These are phyloP conservation scores for Hanseniaspora singularis DNA, from an alignment of 805 yeast species.

Conservation along the genomic window DNA sequence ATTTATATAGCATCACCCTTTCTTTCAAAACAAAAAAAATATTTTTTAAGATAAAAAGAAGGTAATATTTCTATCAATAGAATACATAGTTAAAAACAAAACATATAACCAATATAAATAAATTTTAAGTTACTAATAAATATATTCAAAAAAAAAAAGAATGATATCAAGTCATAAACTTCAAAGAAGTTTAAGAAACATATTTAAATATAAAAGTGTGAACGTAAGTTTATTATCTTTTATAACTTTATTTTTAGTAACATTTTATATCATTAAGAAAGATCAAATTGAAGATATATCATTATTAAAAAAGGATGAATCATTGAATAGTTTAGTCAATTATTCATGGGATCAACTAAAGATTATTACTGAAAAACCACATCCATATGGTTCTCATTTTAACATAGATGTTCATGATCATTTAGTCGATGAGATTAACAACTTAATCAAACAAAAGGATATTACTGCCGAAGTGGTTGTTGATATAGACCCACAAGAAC, in stretches of 20 bases:
- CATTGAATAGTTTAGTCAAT: constrained; percentile 20
- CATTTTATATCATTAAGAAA: too few species aligned
- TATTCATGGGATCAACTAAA: constrained; percentile 63
- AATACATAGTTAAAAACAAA: too few species aligned
- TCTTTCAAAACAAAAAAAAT: too few species aligned
- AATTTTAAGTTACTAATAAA: neutral
- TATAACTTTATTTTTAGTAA: too few species aligned
- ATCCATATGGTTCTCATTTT: constrained; percentile 67
- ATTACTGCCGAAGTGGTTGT: constrained; percentile 27
- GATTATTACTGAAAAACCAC: constrained; percentile 49
- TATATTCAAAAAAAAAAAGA: neutral
- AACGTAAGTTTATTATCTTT: constrained; percentile 48
- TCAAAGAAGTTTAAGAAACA: neutral
- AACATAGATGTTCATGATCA: constrained; percentile 69
- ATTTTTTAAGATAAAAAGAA: too few species aligned
- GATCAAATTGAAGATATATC: too few species aligned
- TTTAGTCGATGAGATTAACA: constrained; percentile 35
- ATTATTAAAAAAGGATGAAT: too few species aligned
- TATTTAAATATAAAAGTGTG: constrained; percentile 49
- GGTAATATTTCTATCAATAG: too few species aligned
- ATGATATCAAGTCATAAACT: constrained; percentile 8
- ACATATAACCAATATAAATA: too few species aligned
- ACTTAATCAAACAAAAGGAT: constrained; percentile 23
- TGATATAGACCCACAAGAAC: constrained; percentile 30
- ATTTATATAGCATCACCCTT: too few species aligned